Percentiles rank a stretch among this genome's conserved stretches.
Conservation (phyloP, 345 rosid genomes). For the Clausena lansium region DNA sequence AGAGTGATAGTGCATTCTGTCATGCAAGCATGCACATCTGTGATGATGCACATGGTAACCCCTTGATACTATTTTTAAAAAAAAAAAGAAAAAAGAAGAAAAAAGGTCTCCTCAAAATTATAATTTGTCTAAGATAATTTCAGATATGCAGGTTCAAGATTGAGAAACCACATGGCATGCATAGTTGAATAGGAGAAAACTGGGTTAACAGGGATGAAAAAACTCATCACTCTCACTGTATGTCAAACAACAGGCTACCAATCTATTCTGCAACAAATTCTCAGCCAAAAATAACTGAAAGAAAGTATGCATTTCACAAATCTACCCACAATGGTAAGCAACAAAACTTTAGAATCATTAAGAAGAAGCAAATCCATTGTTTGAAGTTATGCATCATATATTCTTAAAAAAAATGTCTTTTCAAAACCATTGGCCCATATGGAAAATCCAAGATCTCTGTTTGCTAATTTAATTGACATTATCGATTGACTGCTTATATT, state of each 20-base stretch:
- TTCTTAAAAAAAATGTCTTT: background rate
- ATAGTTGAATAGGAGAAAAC: background rate
- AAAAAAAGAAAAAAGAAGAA: too few relatives aligned
- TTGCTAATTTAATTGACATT: background rate
- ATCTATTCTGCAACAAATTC: background rate
- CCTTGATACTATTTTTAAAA: background rate
- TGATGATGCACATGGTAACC: background rate
- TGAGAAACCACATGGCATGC: background rate
- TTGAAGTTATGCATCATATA: background rate
- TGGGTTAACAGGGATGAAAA: background rate
- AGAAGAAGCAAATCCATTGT: background rate
- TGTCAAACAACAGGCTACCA: background rate
- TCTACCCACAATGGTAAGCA: background rate
- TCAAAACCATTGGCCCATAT: background rate
- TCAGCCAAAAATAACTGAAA: background rate
- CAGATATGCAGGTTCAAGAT: background rate
- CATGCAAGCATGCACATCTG: background rate
- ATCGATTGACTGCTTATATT: background rate
- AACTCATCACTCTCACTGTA: background rate
- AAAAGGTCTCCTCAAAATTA: background rate
- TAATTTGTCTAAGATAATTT: background rate
- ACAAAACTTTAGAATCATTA: background rate
- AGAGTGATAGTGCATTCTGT: background rate
- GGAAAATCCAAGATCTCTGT: slow-evolving; percentile 1
- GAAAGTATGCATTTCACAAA: background rate